These are phyloP conservation scores for Phaseolus coccineus DNA, from an alignment of 331 rosid species.

Conservation along the genomic window DNA sequence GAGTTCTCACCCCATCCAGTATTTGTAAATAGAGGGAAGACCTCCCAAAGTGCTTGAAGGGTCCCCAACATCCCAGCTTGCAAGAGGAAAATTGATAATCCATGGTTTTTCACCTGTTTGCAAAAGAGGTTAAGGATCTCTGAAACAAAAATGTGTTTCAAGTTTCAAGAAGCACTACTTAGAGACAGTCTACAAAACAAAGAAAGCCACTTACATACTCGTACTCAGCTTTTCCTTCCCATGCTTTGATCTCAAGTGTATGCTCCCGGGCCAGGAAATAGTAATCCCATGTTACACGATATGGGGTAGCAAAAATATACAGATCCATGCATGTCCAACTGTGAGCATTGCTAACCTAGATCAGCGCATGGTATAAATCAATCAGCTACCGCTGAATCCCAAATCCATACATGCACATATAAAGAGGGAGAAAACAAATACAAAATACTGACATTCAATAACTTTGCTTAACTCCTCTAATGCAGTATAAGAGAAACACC, in stretches of 20 bases:
- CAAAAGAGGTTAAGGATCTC: conserved; percentile 39
- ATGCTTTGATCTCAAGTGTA: conserved; percentile 69
- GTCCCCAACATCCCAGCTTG: conserved; percentile 94
- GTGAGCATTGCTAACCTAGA: conserved; percentile 81
- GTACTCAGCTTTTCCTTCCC: conserved; percentile 85
- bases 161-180: conserved; percentile 18
- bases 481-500: not conserved
- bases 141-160: conserved; percentile 14
- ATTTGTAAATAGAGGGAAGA: conserved; percentile 85
- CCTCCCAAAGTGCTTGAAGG: conserved; percentile 83
- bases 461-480: not conserved
- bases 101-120: conserved; percentile 78
- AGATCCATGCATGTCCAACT: conserved; percentile 90
- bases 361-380: conserved; percentile 38
- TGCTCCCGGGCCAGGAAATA: conserved; percentile 86
- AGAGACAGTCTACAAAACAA: conserved; percentile 30
- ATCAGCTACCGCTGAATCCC: conserved; percentile 25
- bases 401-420: not conserved
- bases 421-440: not conserved
- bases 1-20: conserved; percentile 94
- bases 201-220: conserved; percentile 75
- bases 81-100: conserved; percentile 93
- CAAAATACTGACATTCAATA: conserved; percentile 24
- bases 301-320: conserved; percentile 88
- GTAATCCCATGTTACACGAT: conserved; percentile 87